These are phyloP conservation scores for Prosopis cineraria DNA, from an alignment of 306 rosid species.

Conservation along the genomic window DNA sequence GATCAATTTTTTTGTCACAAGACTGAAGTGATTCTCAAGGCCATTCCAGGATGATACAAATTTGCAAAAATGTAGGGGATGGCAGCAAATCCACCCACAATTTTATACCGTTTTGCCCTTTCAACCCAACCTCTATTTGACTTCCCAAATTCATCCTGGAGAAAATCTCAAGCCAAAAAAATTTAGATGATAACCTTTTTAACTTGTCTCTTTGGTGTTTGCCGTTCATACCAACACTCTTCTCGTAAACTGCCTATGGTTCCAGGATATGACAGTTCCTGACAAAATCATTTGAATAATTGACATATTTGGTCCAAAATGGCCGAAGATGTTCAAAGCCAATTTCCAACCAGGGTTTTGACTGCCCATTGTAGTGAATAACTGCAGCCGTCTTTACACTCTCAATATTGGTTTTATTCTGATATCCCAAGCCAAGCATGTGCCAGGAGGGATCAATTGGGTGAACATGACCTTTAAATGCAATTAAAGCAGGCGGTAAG, in stretches of 20 bases:
- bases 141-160: conserved; percentile 49
- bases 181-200: conserved; percentile 51
- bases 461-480: conserved; percentile 87
- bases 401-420: conserved; percentile 70
- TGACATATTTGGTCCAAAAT: conserved; percentile 89
- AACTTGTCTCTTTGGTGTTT: conserved; percentile 34
- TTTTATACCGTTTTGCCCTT: conserved; percentile 44
- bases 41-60: conserved; percentile 43
- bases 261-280: conserved; percentile 94
- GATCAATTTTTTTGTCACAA: conserved; percentile 68
- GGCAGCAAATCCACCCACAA: conserved; percentile 47
- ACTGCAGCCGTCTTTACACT: conserved; percentile 80
- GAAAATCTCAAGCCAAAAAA: conserved; percentile 54
- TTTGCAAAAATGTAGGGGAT: conserved; percentile 52
- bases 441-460: conserved; percentile 93
- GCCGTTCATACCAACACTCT: conserved; percentile 39
- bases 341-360: conserved; percentile 95
- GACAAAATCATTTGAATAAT: conserved; percentile 89
- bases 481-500: conserved; percentile 96
- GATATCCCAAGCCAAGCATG: conserved; percentile 98
- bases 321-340: conserved; percentile 98
- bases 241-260: conserved; percentile 57
- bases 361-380: conserved; percentile 97
- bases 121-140: conserved; percentile 52
- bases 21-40: conserved; percentile 58